Percentiles rank a stretch among this genome's conserved stretches.
Conservation (phyloP, 2,329 filamentous ascomycete species). For the Fusarium coicis region DNA sequence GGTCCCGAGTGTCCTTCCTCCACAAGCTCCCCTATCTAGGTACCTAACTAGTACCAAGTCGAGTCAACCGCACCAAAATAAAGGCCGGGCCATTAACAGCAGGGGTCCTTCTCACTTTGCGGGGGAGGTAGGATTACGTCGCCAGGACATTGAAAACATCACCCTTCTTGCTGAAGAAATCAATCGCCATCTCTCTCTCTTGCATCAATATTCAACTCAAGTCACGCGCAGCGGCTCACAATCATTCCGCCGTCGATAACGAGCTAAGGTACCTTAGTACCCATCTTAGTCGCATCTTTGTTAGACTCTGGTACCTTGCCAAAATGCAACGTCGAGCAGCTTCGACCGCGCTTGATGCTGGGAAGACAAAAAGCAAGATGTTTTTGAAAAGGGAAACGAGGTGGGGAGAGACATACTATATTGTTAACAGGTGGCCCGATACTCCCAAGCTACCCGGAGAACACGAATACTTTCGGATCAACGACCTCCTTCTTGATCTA, state of each 20-base stretch:
- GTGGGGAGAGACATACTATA: constrained; percentile 43
- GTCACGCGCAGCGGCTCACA: neutral
- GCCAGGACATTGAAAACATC: neutral
- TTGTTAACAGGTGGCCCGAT: constrained; percentile 30
- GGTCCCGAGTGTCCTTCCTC: neutral
- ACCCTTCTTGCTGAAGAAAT: neutral
- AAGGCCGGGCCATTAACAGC: constrained; percentile 4
- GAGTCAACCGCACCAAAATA: constrained; percentile 9
- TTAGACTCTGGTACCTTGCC: neutral
- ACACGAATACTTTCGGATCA: constrained; percentile 53
- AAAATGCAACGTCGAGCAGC: constrained; percentile 34
- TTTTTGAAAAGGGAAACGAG: constrained; percentile 41
- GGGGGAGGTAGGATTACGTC: constrained; percentile 30
- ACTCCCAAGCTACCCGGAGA: constrained; percentile 19
- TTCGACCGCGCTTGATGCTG: neutral
- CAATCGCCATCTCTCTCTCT: neutral
- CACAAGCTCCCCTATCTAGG: neutral
- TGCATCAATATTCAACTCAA: neutral
- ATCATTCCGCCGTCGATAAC: neutral
- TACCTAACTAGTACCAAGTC: too few species aligned
- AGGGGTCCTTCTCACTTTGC: constrained; percentile 29
- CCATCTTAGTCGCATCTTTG: neutral
- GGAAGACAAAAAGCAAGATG: constrained; percentile 26
- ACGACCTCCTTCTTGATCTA: constrained; percentile 61
- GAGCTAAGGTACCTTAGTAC: neutral